Evolutionary conservation across 176 grass and related monocot species (phyloP).

Genomic region (Chrysopogon serrulatus): DNA sequence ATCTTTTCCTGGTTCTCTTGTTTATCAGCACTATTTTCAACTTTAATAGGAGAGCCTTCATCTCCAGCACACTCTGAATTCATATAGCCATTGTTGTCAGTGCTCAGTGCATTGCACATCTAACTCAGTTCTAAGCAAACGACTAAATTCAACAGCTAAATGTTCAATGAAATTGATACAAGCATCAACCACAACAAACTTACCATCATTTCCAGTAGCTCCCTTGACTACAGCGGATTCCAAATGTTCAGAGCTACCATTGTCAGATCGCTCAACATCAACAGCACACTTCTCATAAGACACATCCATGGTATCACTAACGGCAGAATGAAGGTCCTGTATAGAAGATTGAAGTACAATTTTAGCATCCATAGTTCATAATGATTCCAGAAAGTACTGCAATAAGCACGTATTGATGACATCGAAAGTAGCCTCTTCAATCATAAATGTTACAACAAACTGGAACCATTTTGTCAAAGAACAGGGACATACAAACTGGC

Average conservation of each 20-base stretch:
- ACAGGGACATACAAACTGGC: not conserved
- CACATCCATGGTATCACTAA: not conserved
- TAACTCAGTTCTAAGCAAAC: not conserved
- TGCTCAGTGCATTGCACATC: slow-evolving; percentile 6
- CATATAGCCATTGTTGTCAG: not conserved
- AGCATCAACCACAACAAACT: not conserved
- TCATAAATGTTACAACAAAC: not conserved
- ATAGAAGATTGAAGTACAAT: slow-evolving; percentile 16
- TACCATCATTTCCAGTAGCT: slow-evolving; percentile 4
- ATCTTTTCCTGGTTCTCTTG: slow-evolving; percentile 24
- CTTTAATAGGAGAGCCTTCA: not conserved
- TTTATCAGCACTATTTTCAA: slow-evolving; percentile 14
- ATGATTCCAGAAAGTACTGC: not conserved
- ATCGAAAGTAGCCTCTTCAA: not conserved
- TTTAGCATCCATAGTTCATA: slow-evolving; percentile 22
- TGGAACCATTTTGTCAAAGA: not conserved
- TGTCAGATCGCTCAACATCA: not conserved
- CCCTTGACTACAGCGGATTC: slow-evolving; percentile 18
- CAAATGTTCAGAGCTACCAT: slow-evolving; percentile 7
- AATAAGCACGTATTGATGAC: not conserved
- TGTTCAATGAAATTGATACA: not conserved
- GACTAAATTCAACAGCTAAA: not conserved
- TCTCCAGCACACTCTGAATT: slow-evolving; percentile 19
- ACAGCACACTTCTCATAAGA: slow-evolving; percentile 17
- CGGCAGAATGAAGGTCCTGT: slow-evolving; percentile 28